Conservation (phyloP, 148 eudicot species). For the Chenopodium berlandieri region DNA sequence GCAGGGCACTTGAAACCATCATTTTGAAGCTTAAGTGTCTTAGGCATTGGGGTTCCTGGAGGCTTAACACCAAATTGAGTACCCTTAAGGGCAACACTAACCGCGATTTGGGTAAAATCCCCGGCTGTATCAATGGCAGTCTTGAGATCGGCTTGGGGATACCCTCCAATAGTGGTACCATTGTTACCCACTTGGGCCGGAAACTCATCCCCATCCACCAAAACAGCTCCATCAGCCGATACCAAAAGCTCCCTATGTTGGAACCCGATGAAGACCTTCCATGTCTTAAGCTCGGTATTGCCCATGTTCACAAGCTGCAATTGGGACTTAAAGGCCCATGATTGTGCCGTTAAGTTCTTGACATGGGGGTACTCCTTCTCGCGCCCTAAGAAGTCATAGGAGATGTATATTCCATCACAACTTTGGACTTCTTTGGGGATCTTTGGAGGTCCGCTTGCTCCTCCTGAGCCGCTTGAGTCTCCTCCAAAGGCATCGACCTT, state of each 20-base stretch:
- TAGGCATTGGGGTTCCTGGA: constrained; percentile 53
- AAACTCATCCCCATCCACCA: constrained; percentile 40
- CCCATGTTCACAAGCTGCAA: constrained; percentile 47
- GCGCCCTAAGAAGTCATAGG: constrained; percentile 40
- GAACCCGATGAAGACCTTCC: constrained; percentile 53
- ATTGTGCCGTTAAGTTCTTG: constrained; percentile 43
- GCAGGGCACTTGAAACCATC: constrained; percentile 59
- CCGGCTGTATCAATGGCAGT: constrained; percentile 61
- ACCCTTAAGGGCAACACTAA: constrained; percentile 37
- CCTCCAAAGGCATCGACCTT: constrained; percentile 10
- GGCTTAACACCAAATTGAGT: constrained; percentile 52
- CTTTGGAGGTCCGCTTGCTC: constrained; percentile 24
- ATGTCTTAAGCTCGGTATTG: constrained; percentile 42
- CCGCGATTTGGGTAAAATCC: constrained; percentile 46
- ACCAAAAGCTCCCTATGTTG: constrained; percentile 49
- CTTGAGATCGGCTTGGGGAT: constrained; percentile 51
- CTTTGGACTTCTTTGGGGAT: constrained; percentile 28
- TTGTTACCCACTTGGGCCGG: constrained; percentile 46
- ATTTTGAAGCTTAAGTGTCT: constrained; percentile 46
- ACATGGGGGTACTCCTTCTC: constrained; percentile 43
- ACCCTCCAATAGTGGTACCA: constrained; percentile 49
- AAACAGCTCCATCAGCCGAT: constrained; percentile 37
- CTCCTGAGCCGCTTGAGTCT: constrained; percentile 12
- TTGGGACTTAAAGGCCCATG: constrained; percentile 52
- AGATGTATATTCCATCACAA: constrained; percentile 54